phyloP scores from a whole-genome alignment of 331 rosid genomes.

The Saraca asoca region DNA sequence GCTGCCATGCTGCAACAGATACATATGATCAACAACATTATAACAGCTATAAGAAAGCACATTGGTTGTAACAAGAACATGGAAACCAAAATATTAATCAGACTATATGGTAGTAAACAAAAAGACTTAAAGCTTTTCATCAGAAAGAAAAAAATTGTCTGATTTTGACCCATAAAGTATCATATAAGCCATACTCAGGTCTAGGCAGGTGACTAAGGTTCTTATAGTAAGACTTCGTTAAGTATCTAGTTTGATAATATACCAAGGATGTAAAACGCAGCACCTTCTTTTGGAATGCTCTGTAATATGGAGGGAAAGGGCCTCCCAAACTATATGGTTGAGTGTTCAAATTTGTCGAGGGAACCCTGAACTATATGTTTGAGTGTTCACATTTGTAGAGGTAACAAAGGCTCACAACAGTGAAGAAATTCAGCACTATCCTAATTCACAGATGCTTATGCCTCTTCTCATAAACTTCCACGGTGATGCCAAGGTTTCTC shows the following conservation, averaged over 20 bases:
- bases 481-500: constrained; percentile 21
- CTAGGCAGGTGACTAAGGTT: too few relatives aligned
- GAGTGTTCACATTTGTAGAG: background rate
- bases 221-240: too few relatives aligned
- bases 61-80: constrained; percentile 7
- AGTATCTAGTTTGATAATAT: too few relatives aligned
- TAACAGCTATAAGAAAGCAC: constrained; percentile 14
- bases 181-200: too few relatives aligned
- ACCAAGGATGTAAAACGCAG: too few relatives aligned
- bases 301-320: too few relatives aligned
- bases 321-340: too few relatives aligned
- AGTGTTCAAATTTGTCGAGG: too few relatives aligned
- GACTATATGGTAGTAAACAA: background rate
- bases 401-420: background rate
- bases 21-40: background rate
- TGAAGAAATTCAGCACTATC: background rate
- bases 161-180: too few relatives aligned
- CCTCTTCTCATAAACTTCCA: background rate
- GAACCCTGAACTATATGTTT: background rate
- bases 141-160: background rate
- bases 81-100: constrained; percentile 6
- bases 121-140: constrained; percentile 4
- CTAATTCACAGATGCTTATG: background rate
- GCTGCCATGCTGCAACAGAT: constrained; percentile 79
- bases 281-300: too few relatives aligned